Conservation (phyloP, 2,329 filamentous ascomycete species). For the Diaporthe citri region DNA sequence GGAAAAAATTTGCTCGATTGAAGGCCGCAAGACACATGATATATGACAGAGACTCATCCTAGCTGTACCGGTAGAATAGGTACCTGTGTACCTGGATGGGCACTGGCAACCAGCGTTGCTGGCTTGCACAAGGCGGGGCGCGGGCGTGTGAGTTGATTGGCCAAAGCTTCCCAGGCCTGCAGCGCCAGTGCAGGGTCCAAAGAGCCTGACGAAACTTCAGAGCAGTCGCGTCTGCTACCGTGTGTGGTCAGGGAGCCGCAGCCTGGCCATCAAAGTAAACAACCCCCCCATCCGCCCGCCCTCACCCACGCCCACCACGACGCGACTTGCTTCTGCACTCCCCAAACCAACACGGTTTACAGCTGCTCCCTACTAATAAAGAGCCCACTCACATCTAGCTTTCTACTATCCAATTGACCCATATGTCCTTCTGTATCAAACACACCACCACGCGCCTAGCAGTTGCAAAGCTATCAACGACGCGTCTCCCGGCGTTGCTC, state of each 20-base stretch:
- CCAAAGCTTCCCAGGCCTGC: conserved; percentile 23
- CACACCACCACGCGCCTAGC: conserved; percentile 12
- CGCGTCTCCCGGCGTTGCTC: conserved; percentile 33
- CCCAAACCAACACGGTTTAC: conserved; percentile 35
- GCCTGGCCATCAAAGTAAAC: conserved; percentile 33
- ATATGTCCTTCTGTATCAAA: conserved; percentile 34
- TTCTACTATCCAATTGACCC: conserved; percentile 29
- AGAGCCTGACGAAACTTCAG: conserved; percentile 23
- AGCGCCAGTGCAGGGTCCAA: conserved; percentile 7
- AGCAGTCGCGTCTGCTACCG: conserved; percentile 33
- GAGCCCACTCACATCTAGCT: conserved; percentile 28
- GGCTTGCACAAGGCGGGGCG: not conserved
- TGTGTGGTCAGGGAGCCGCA: conserved; percentile 4
- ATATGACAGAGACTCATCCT: accelerated
- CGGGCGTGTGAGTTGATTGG: conserved; percentile 36
- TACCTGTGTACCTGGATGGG: not conserved
- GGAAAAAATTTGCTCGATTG: not conserved
- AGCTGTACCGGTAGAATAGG: not conserved
- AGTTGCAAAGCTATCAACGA: conserved; percentile 27
- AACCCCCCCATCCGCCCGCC: conserved; percentile 21
- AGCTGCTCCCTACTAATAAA: conserved; percentile 27
- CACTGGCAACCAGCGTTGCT: conserved; percentile 24
- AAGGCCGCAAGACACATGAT: not conserved
- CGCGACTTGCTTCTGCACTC: conserved; percentile 32
- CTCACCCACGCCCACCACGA: conserved; percentile 18